These are phyloP conservation scores for Parascedosporium putredinis DNA, from an alignment of 2,329 filamentous ascomycete species.

Conservation along the genomic window DNA sequence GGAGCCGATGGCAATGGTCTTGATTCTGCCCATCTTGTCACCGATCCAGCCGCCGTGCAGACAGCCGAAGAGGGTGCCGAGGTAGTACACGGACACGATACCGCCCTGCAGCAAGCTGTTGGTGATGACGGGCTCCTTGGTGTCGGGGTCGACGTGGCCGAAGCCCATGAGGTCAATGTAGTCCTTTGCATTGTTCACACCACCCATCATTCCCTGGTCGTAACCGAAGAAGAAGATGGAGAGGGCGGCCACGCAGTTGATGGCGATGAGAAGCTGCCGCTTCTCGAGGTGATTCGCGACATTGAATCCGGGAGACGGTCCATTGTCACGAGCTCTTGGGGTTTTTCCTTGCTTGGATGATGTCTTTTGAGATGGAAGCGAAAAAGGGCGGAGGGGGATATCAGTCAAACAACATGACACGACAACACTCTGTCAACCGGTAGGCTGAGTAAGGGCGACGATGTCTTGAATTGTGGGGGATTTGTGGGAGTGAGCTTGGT, in stretches of 20 bases:
- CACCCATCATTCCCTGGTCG: constrained; percentile 48
- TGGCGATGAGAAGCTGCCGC: constrained; percentile 42
- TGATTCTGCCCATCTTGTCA: constrained; percentile 51
- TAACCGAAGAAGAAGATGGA: constrained; percentile 61
- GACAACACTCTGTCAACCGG: too few relatives aligned
- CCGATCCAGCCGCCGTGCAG: constrained; percentile 54
- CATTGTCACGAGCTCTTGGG: too few relatives aligned
- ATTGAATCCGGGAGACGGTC: constrained; percentile 11
- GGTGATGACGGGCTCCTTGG: constrained; percentile 40
- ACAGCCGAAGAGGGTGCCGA: constrained; percentile 50
- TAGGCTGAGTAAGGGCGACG: too few relatives aligned
- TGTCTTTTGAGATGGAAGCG: too few relatives aligned
- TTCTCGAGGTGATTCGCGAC: constrained; percentile 46
- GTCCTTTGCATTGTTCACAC: constrained; percentile 54
- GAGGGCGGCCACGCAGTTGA: constrained; percentile 53
- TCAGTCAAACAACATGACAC: too few relatives aligned
- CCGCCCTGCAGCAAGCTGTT: constrained; percentile 33
- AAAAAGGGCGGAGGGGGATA: too few relatives aligned
- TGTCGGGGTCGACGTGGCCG: constrained; percentile 43
- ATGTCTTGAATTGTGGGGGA: too few relatives aligned
- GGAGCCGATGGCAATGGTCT: constrained; percentile 49
- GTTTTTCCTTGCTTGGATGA: too few relatives aligned
- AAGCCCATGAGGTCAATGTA: constrained; percentile 57
- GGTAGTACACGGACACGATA: constrained; percentile 32
- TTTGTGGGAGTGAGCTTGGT: too few relatives aligned